Conservation (phyloP, 495 filamentous ascomycete genomes). For the Hyaloscypha variabilis region DNA sequence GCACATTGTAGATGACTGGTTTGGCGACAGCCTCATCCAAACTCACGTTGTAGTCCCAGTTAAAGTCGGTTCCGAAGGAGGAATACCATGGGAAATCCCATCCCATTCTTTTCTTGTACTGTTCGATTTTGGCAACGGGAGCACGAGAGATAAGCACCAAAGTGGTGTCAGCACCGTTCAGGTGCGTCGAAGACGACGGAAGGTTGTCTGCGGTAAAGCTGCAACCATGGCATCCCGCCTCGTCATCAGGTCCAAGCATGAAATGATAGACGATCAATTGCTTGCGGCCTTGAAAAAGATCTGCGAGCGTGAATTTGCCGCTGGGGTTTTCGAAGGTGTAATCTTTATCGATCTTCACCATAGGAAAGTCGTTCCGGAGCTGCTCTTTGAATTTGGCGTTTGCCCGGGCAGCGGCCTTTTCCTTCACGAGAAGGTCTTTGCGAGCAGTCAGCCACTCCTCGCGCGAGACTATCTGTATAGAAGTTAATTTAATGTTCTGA, state of each 20-base stretch:
- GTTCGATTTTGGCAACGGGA: constrained; percentile 38
- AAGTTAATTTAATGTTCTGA: not conserved
- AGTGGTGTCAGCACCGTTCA: constrained; percentile 38
- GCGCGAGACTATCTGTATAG: constrained; percentile 31
- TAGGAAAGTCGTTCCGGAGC: constrained; percentile 40
- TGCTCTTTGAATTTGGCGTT: constrained; percentile 35
- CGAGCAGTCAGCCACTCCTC: constrained; percentile 45
- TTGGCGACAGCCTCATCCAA: constrained; percentile 29
- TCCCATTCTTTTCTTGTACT: constrained; percentile 41
- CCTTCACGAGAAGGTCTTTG: constrained; percentile 41
- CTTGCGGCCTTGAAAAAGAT: constrained; percentile 43
- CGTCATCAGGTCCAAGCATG: constrained; percentile 42
- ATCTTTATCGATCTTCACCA: constrained; percentile 40
- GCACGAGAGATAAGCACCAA: constrained; percentile 43
- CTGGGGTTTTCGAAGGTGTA: constrained; percentile 41
- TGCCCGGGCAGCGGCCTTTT: constrained; percentile 40
- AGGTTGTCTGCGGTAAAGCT: constrained; percentile 43
- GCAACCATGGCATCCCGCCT: constrained; percentile 42
- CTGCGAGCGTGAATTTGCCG: constrained; percentile 37
- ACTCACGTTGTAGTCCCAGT: constrained; percentile 40
- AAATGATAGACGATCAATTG: constrained; percentile 53
- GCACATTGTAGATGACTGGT: constrained; percentile 37
- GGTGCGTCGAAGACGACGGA: constrained; percentile 38
- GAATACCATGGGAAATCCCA: constrained; percentile 48
- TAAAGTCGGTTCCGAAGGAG: constrained; percentile 36